phyloP scores from a whole-genome alignment of 2,329 filamentous ascomycete species.

The Thelonectria discophora region DNA sequence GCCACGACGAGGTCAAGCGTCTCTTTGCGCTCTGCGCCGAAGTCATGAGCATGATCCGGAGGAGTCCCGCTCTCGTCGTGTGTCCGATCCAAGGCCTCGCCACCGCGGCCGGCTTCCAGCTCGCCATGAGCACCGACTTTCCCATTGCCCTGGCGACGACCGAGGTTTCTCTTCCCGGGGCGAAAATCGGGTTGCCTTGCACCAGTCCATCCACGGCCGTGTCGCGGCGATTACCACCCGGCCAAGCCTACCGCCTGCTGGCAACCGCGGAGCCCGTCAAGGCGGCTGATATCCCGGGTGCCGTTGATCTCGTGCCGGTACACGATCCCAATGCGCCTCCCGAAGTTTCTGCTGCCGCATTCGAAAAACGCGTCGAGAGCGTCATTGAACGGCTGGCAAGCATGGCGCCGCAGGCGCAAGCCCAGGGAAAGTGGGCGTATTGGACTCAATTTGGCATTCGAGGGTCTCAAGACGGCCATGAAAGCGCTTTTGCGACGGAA shows the following conservation, averaged over 20 bases:
- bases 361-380: conserved; percentile 25
- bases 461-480: not conserved
- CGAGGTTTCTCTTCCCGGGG: conserved; percentile 32
- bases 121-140: conserved; percentile 38
- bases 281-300: conserved; percentile 25
- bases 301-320: conserved; percentile 31
- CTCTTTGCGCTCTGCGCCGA: conserved; percentile 35
- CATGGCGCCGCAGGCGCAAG: conserved; percentile 33
- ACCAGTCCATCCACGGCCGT: conserved; percentile 37
- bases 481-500: not conserved
- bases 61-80: conserved; percentile 35
- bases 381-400: conserved; percentile 25
- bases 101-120: conserved; percentile 39
- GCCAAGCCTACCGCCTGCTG: conserved; percentile 31
- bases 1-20: conserved; percentile 24
- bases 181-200: conserved; percentile 38
- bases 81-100: conserved; percentile 39
- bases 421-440: conserved; percentile 39
- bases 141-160: conserved; percentile 32
- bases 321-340: fast-evolving
- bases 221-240: conserved; percentile 30
- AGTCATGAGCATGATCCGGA: conserved; percentile 35
- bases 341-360: not conserved
- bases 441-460: conserved; percentile 35
- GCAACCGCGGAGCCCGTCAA: conserved; percentile 30